phyloP scores from a whole-genome alignment of 1,139 yeast genomes.

The Lodderomyces elongisporus region DNA sequence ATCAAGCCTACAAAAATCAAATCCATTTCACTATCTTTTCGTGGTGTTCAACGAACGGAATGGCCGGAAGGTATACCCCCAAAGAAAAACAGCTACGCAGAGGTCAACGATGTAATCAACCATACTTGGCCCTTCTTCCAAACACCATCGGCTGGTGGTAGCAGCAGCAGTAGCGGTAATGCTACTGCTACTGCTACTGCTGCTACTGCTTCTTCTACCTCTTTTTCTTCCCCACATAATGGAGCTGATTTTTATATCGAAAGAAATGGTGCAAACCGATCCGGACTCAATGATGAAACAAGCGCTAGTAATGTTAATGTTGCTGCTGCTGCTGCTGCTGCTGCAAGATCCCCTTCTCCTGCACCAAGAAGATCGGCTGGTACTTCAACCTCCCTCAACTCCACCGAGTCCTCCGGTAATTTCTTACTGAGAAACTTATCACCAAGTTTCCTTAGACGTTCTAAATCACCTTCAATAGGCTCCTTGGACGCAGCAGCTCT shows the following conservation, averaged over 20 bases:
- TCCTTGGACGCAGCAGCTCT: constrained; percentile 14
- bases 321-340: no score
- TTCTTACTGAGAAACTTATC: constrained; percentile 28
- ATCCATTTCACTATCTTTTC: constrained; percentile 58
- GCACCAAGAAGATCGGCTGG: constrained; percentile 12
- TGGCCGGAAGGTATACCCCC: constrained; percentile 99
- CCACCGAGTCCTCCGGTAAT: constrained; percentile 6
- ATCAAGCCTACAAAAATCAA: constrained; percentile 74
- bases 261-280: constrained; percentile 17
- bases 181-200: not conserved
- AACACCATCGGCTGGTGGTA: constrained; percentile 13
- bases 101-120: constrained; percentile 58
- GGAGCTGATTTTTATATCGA: constrained; percentile 53
- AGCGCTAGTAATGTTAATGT: no score
- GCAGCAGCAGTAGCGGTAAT: not conserved
- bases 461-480: constrained; percentile 32
- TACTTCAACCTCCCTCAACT: not conserved
- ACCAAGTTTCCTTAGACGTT: constrained; percentile 35
- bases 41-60: constrained; percentile 77
- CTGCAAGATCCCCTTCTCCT: constrained; percentile 17
- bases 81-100: constrained; percentile 60
- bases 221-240: constrained; percentile 30
- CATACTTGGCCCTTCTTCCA: constrained; percentile 92
- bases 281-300: constrained; percentile 28
- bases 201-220: not conserved